Conservation (phyloP, 2,329 filamentous ascomycete genomes). For the Aspergillus pseudoterreus region DNA sequence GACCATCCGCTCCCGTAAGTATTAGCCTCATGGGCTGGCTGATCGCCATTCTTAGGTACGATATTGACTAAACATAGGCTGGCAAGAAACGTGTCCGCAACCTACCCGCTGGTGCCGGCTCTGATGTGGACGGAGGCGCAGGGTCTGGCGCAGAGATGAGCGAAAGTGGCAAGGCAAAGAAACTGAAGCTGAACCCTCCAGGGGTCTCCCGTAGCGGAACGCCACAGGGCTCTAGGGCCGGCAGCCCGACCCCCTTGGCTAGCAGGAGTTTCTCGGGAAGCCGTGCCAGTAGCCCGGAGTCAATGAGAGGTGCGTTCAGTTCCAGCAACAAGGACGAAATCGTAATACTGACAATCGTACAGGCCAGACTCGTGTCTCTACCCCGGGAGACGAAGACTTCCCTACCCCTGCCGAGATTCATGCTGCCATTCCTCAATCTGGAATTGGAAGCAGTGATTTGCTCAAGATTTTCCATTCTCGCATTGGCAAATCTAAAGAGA, state of each 20-base stretch:
- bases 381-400: constrained; percentile 31
- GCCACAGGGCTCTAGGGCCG: constrained; percentile 47
- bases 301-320: constrained; percentile 22
- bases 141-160: constrained; percentile 44
- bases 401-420: constrained; percentile 46
- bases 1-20: constrained; percentile 52
- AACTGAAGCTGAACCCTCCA: constrained; percentile 46
- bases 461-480: constrained; percentile 42
- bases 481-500: constrained; percentile 40
- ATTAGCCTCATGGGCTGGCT: neutral
- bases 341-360: neutral
- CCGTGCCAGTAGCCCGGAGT: constrained; percentile 40
- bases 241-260: constrained; percentile 40
- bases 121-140: constrained; percentile 55
- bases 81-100: constrained; percentile 50
- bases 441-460: constrained; percentile 44
- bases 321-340: neutral
- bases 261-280: constrained; percentile 28
- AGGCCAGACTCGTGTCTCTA: constrained; percentile 29
- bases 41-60: neutral
- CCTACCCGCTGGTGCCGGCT: constrained; percentile 36
- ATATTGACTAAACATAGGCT: constrained; percentile 28
- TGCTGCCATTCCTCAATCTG: constrained; percentile 43
- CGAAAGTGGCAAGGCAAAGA: constrained; percentile 44
- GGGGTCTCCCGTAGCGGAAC: constrained; percentile 37